Base-by-base conservation (phyloP, 2,329 filamentous ascomycete genomes). In the Ascosphaera apis region DNA sequence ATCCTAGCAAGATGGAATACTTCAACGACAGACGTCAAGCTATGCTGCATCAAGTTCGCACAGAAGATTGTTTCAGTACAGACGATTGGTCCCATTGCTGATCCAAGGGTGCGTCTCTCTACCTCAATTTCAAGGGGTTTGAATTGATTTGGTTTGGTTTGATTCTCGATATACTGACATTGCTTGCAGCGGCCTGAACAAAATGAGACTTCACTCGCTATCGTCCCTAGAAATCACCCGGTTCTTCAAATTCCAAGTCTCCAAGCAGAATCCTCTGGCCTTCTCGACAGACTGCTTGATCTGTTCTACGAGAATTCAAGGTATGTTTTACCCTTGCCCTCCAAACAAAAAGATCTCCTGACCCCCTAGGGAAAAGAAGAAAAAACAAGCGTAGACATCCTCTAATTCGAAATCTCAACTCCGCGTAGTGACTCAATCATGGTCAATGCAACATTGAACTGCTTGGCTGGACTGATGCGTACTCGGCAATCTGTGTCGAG, bases 1-100 rank as follows among this genome's bases (percentile, higher is more conserved):
- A 88, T 98, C 45, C 57, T 98, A 40, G 72, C 71, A 40, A 72
- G 88, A 48, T 93, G 91, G 86, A 86, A 93, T 46, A 68, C 64
- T 31, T 75, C 80, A 13, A 61, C 70, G 11, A 66, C 76, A 9
- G 76, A 81, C 2, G 70, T 95, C 42, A 76, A 76, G 47, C 76
- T 95, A 53, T 91, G 83, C 63, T 95, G 88, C 60, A 76, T 95
- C 65, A 98, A 98, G 56, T 98, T 98, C 54, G 76, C 82, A 27
- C 86, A 98, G 59, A 74, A 81, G 43, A 81, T 95, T 32, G 78
- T 98, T 32, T 69, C 93, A 44, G 80, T 83, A 13, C 86, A 98
- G 56, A 93, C 82, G 8, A 73, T 76, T n/a, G 81, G 81, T 33
- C 60, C 76, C 39, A 78, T 80, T 45, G 65, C 72, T 38, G 86